phyloP scores from a whole-genome alignment of 2,329 filamentous ascomycete genomes.

The Fusarium sterilihyphosum region DNA sequence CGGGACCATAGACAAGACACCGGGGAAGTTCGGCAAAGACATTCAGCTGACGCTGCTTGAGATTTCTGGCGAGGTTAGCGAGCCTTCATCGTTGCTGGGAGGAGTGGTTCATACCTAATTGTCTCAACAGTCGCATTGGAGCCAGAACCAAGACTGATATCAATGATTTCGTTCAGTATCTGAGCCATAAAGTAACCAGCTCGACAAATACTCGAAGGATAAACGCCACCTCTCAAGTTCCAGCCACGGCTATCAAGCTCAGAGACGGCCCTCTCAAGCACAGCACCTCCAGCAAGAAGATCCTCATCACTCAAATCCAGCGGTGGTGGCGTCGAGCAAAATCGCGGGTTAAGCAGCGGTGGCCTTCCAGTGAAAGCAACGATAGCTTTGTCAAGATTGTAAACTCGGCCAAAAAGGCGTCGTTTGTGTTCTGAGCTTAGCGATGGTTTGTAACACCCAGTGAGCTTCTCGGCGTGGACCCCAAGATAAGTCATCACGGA shows the following conservation, averaged over 20 bases:
- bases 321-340: not conserved
- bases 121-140: not conserved
- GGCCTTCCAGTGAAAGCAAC: constrained; percentile 8
- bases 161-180: not conserved
- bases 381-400: not conserved
- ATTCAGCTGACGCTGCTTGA: not conserved
- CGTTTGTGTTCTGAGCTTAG: not conserved
- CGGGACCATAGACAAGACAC: not conserved
- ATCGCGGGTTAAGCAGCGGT: not conserved
- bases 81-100: rapidly evolving
- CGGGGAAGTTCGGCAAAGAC: not conserved
- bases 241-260: not conserved
- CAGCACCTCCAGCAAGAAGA: not conserved
- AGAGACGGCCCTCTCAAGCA: not conserved
- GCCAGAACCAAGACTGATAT: not conserved
- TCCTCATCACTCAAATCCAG: constrained; percentile 6
- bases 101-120: not conserved
- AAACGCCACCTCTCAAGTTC: not conserved
- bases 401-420: not conserved
- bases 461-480: not conserved
- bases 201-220: not conserved
- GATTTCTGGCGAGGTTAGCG: not conserved
- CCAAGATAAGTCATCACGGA: constrained; percentile 8
- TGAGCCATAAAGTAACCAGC: not conserved
- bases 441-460: not conserved